Evolutionary conservation across 805 yeast species (phyloP).

Genomic region (Ogataea henricii): DNA sequence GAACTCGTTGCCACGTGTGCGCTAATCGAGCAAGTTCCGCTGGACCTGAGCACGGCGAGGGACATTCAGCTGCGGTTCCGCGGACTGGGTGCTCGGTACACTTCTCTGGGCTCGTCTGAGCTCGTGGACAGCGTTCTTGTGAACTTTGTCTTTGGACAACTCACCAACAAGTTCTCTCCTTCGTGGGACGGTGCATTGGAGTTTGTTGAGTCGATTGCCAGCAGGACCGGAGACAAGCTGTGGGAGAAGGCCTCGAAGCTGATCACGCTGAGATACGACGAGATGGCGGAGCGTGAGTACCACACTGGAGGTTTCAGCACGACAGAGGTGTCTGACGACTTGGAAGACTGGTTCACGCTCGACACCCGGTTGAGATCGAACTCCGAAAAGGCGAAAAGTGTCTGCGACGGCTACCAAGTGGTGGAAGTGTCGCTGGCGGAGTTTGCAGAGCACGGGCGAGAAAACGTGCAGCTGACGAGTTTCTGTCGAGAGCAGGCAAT

Average conservation of each 20-base stretch:
- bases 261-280: slow-evolving; percentile 25
- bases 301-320: slow-evolving; percentile 8
- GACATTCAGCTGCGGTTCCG: slow-evolving; percentile 73
- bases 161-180: slow-evolving; percentile 79
- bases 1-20: slow-evolving; percentile 43
- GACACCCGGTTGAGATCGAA: slow-evolving; percentile 48
- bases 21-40: slow-evolving; percentile 71
- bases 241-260: slow-evolving; percentile 57
- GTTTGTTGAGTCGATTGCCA: slow-evolving; percentile 49
- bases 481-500: slow-evolving; percentile 58
- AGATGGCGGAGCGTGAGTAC: slow-evolving; percentile 20
- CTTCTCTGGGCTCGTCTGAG: slow-evolving; percentile 29
- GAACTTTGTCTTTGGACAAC: slow-evolving; percentile 63
- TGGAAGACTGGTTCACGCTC: slow-evolving; percentile 43
- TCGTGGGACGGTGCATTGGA: slow-evolving; percentile 79
- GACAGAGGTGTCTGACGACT: not conserved
- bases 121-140: slow-evolving; percentile 39
- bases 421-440: slow-evolving; percentile 41
- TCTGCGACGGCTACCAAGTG: slow-evolving; percentile 37
- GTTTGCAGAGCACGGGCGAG: slow-evolving; percentile 38
- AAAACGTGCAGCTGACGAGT: slow-evolving; percentile 41
- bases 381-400: slow-evolving; percentile 31
- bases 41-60: slow-evolving; percentile 68
- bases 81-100: slow-evolving; percentile 49
- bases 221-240: slow-evolving; percentile 43